phyloP scores from a whole-genome alignment of 2,329 filamentous ascomycete species.

The Venturiaceae sp. region DNA sequence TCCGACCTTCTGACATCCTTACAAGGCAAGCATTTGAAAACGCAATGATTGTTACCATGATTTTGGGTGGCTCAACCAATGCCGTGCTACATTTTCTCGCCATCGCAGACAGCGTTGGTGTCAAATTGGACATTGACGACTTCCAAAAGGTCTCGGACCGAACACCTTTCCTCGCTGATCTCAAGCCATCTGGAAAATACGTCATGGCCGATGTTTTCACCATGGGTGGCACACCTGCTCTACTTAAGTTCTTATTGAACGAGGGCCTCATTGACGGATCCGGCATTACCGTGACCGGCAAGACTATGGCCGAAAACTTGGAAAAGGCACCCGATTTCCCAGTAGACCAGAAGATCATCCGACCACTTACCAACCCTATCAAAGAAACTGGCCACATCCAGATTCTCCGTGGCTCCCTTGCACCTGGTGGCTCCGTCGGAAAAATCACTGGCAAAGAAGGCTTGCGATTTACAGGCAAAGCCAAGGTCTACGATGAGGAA shows the following conservation, averaged over 20 bases:
- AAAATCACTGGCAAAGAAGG: constrained; percentile 75
- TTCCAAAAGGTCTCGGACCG: constrained; percentile 41
- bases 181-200: constrained; percentile 43
- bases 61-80: constrained; percentile 41
- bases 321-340: constrained; percentile 54
- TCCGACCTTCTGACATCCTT: constrained; percentile 38
- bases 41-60: constrained; percentile 41
- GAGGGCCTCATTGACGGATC: constrained; percentile 39
- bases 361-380: constrained; percentile 58
- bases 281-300: constrained; percentile 40
- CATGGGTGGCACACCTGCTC: constrained; percentile 39
- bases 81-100: constrained; percentile 42
- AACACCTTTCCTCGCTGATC: constrained; percentile 40
- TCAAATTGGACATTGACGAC: constrained; percentile 41
- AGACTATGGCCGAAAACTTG: constrained; percentile 39
- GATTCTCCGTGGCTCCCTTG: constrained; percentile 60
- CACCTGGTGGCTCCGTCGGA: constrained; percentile 60
- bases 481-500: constrained; percentile 60
- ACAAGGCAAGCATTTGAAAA: constrained; percentile 40
- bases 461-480: constrained; percentile 56
- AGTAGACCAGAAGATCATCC: constrained; percentile 59
- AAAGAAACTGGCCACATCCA: constrained; percentile 64
- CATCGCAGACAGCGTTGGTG: constrained; percentile 39
- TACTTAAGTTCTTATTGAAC: constrained; percentile 39
- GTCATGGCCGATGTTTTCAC: constrained; percentile 51